Conservation (phyloP, 768 basidiomycete species). For the Lactarius psammicola region DNA sequence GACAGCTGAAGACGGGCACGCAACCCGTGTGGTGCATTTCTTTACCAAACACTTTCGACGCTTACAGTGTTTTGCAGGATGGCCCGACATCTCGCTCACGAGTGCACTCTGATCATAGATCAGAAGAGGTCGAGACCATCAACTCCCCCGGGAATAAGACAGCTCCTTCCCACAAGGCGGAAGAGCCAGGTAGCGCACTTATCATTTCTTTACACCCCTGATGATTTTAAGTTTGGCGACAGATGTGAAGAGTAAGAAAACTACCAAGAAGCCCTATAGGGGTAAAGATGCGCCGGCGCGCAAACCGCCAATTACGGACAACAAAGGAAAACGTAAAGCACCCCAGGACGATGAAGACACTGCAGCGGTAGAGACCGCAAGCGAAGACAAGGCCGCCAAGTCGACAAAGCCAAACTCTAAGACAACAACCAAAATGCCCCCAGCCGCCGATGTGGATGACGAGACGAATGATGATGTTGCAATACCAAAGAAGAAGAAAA, state of each 20-base stretch:
- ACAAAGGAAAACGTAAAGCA: conserved; percentile 44
- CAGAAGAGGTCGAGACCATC: conserved; percentile 3
- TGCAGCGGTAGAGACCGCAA: conserved; percentile 9
- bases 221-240: not conserved
- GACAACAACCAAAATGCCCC: conserved; percentile 1
- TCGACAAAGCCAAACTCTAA: conserved; percentile 1
- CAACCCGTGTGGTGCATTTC: conserved; percentile 7
- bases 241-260: conserved; percentile 15
- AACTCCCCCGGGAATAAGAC: not conserved
- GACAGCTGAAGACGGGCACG: conserved; percentile 9
- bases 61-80: not conserved
- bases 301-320: conserved; percentile 9
- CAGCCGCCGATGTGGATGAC: conserved; percentile 1
- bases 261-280: conserved; percentile 24
- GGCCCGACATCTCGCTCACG: conserved; percentile 5
- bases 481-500: conserved; percentile 26
- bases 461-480: conserved; percentile 17
- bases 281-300: conserved; percentile 17
- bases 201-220: not conserved
- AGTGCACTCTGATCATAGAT: not conserved
- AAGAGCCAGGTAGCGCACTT: not conserved
- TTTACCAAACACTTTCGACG: not conserved
- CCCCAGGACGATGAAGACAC: conserved; percentile 31
- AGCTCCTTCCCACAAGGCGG: not conserved
- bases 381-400: not conserved